Conservation (phyloP, 176 grass and related monocot genomes). For the Lolium multiflorum region DNA sequence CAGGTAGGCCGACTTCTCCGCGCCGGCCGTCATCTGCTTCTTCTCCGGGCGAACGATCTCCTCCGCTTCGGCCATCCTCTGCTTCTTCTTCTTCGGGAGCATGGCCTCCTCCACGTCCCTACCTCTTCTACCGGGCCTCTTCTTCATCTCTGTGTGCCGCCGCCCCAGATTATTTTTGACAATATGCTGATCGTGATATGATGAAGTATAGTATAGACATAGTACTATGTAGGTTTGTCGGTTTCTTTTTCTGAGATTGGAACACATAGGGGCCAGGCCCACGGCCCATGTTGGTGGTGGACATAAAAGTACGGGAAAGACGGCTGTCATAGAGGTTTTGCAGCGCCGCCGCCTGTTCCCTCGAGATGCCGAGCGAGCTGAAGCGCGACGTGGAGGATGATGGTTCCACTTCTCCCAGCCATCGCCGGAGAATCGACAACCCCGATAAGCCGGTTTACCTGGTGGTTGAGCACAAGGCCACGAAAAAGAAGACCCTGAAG, state of each 20-base stretch:
- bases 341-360: not conserved
- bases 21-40: not conserved
- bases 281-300: not conserved
- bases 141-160: not conserved
- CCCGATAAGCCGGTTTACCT: not conserved
- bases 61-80: not conserved
- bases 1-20: not conserved
- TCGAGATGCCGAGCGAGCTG: not conserved
- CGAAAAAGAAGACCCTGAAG: not conserved
- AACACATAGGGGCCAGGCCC: not conserved
- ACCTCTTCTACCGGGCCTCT: not conserved
- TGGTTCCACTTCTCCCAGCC: not conserved
- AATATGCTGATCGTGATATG: rapidly evolving
- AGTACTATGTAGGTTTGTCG: too few species aligned
- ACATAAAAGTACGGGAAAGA: not conserved
- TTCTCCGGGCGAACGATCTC: too few species aligned
- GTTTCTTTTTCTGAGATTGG: too few species aligned
- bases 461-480: not conserved
- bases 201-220: rapidly evolving
- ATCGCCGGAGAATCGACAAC: not conserved
- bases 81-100: not conserved
- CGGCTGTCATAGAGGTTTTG: not conserved
- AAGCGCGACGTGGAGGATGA: not conserved
- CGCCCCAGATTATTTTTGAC: too few species aligned
- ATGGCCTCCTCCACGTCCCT: not conserved